These are phyloP conservation scores for Scutellaria minor DNA, from an alignment of 257 asterid species.

Conservation along the genomic window DNA sequence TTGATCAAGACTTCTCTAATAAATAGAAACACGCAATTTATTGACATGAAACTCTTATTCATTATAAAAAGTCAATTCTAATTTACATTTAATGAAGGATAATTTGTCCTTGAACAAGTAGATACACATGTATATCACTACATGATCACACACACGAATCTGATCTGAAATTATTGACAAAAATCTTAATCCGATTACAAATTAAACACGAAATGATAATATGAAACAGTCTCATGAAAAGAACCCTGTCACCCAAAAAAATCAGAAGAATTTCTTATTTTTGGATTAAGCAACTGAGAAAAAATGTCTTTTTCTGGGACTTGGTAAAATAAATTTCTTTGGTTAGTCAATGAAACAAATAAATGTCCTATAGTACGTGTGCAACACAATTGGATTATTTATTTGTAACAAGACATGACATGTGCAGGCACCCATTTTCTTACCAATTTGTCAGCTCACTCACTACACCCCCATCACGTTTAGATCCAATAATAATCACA, in stretches of 20 bases:
- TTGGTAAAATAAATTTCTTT: constrained; percentile 30
- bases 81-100: neutral
- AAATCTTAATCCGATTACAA: neutral
- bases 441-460: constrained; percentile 49
- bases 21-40: constrained; percentile 1
- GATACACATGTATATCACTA: too few species aligned
- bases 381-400: constrained; percentile 31
- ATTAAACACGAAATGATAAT: neutral
- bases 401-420: constrained; percentile 46
- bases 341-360: constrained; percentile 48
- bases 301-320: constrained; percentile 33
- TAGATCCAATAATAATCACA: constrained; percentile 19
- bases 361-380: constrained; percentile 42
- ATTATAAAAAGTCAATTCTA: constrained; percentile 7
- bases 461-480: constrained; percentile 43
- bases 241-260: too few species aligned
- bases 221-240: too few species aligned
- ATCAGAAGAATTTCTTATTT: too few species aligned
- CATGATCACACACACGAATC: too few species aligned
- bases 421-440: constrained; percentile 48
- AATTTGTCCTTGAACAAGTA: too few species aligned
- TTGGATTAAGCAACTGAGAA: constrained; percentile 6
- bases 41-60: neutral
- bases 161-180: too few species aligned
- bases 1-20: constrained; percentile 17